phyloP scores from a whole-genome alignment of 768 basidiomycete genomes.

The Rhodosporidiobolus odoratus region DNA sequence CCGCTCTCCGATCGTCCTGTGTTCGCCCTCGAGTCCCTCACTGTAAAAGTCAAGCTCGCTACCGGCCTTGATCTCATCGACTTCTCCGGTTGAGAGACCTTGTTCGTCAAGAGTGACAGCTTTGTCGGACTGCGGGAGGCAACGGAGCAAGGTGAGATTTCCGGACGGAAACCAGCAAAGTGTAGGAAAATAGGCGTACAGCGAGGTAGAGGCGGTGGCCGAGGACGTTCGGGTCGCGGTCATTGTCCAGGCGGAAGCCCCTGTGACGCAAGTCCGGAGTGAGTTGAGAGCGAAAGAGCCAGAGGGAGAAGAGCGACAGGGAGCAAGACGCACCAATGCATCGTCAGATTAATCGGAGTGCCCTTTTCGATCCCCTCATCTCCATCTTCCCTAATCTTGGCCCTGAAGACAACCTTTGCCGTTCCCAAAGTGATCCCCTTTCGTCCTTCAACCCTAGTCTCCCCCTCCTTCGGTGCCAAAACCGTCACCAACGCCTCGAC shows the following conservation, averaged over 20 bases:
- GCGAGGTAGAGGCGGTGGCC: slow-evolving; percentile 20
- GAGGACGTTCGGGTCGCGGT: slow-evolving; percentile 7
- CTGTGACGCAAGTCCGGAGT: neutral
- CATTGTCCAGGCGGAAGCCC: slow-evolving; percentile 34
- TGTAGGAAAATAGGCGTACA: slow-evolving; percentile 2
- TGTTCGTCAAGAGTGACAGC: slow-evolving; percentile 24
- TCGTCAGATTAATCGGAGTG: slow-evolving; percentile 36
- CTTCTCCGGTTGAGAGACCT: slow-evolving; percentile 20
- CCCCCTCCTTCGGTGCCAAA: neutral
- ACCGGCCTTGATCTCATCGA: slow-evolving; percentile 5
- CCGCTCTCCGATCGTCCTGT: slow-evolving; percentile 13
- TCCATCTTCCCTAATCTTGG: slow-evolving; percentile 34
- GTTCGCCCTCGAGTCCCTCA: neutral
- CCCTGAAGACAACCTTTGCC: slow-evolving; percentile 27
- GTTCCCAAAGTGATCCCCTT: slow-evolving; percentile 2
- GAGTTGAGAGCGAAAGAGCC: neutral
- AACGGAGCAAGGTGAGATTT: too few relatives aligned
- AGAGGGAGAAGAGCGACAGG: neutral
- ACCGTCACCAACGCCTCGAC: slow-evolving; percentile 20
- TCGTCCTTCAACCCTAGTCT: neutral
- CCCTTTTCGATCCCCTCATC: slow-evolving; percentile 16
- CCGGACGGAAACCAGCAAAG: neutral
- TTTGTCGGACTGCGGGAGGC: slow-evolving; percentile 18
- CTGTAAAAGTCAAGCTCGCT: slow-evolving; percentile 3
- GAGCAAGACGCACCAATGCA: slow-evolving; percentile 26